These are phyloP conservation scores for Candida railenensis DNA, from an alignment of 805 yeast genomes.

Conservation along the genomic window DNA sequence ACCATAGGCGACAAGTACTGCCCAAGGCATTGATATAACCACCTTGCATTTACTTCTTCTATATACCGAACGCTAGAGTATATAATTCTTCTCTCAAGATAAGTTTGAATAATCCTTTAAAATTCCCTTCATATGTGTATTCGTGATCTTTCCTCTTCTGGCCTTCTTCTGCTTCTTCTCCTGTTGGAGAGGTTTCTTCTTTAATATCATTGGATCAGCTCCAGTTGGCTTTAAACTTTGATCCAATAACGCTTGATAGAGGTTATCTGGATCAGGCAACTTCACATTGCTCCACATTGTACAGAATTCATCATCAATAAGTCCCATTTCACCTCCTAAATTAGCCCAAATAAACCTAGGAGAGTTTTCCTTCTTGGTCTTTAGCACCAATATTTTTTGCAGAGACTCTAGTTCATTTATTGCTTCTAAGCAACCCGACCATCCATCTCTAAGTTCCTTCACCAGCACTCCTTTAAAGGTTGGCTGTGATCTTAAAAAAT, in stretches of 20 bases:
- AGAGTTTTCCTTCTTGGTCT: constrained; percentile 89
- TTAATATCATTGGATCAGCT: constrained; percentile 94
- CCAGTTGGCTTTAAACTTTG: constrained; percentile 95
- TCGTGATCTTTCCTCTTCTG: constrained; percentile 90
- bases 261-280: constrained; percentile 77
- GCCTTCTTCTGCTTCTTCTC: constrained; percentile 87
- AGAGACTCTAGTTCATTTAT: constrained; percentile 76
- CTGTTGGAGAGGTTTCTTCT: constrained; percentile 55
- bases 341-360: constrained; percentile 95
- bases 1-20: neutral
- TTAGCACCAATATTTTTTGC: constrained; percentile 73
- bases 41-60: no score
- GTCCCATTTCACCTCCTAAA: constrained; percentile 67
- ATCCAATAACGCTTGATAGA: constrained; percentile 74
- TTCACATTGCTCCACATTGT: constrained; percentile 76
- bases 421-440: constrained; percentile 85
- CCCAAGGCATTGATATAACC: no score
- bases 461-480: constrained; percentile 88
- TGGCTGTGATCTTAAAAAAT: constrained; percentile 72
- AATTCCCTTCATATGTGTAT: constrained; percentile 94
- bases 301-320: constrained; percentile 78
- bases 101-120: constrained; percentile 73
- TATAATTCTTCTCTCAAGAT: no score
- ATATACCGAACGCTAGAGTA: no score
- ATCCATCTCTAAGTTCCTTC: constrained; percentile 82